Conservation (phyloP, 1,284 basidiomycete genomes). For the Fomitopsis betulina region DNA sequence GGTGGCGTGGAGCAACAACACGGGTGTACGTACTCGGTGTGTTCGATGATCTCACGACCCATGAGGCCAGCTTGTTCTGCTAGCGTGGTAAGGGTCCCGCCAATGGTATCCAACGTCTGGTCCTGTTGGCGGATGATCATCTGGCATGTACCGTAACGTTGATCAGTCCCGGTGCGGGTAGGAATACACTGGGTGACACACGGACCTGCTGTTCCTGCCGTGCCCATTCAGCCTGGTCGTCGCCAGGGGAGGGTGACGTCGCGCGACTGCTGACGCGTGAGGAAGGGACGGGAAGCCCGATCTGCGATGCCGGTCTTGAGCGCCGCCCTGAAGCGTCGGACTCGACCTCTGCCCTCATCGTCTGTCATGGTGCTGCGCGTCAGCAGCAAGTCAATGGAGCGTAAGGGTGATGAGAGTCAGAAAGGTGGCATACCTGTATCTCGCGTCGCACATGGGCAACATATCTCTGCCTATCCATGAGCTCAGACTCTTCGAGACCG, state of each 20-base stretch:
- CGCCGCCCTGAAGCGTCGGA: conserved; percentile 14
- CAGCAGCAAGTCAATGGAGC: conserved; percentile 4
- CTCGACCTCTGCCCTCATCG: conserved; percentile 60
- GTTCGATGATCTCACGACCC: conserved; percentile 84
- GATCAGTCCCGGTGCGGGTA: neutral
- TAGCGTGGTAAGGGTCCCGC: conserved; percentile 76
- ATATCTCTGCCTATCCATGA: conserved; percentile 68
- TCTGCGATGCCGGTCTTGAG: conserved; percentile 21
- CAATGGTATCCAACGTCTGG: conserved; percentile 78
- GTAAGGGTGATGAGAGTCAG: conserved; percentile 4
- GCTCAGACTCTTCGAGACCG: conserved; percentile 72
- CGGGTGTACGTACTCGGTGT: conserved; percentile 66
- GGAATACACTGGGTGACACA: conserved; percentile 21
- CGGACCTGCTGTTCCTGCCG: conserved; percentile 73
- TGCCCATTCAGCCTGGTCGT: conserved; percentile 75
- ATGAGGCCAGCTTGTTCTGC: conserved; percentile 88
- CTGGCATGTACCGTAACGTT: conserved; percentile 31
- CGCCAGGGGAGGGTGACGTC: conserved; percentile 34
- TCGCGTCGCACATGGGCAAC: conserved; percentile 69
- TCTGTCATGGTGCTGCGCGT: conserved; percentile 44
- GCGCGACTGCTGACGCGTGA: conserved; percentile 8
- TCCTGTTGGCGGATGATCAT: conserved; percentile 86
- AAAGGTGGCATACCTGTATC: conserved; percentile 61
- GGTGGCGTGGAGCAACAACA: neutral
- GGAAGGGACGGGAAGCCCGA: conserved; percentile 13